Evolutionary conservation across 495 filamentous ascomycete genomes (phyloP), one percentile per base, ranked within the genome.

Genomic region (Annulohypoxylon stygium): DNA sequence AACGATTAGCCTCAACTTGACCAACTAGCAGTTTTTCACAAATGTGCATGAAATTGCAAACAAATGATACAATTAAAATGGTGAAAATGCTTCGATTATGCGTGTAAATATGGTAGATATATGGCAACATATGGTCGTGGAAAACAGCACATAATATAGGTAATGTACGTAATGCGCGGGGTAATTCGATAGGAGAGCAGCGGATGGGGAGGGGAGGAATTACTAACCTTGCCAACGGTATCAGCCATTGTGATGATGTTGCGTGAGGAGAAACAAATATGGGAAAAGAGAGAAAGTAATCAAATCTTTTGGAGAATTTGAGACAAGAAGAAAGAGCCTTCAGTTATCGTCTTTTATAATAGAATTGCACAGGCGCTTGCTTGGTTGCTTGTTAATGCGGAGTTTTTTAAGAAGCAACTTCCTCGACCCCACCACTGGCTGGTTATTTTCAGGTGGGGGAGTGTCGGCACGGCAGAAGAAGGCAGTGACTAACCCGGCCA

Each of bases 191-290:
- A 33, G 26, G 43, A 55, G 64, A 41, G 9, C 10, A 45, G 45
- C 43, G 63, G 25, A 47, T 18, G 12, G n/a, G 47, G 18, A 30
- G 25, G 34, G 39, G 33, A 55, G 8, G 34, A 45, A 12, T 37
- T 61, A 71, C 77, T 68, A 61, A 86, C 84, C 84, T 86, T 83
- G 70, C 84, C 84, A 71, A 73, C 84, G 67, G 84, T 86, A 53
- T 77, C 74, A 58, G 83, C 81, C 84, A 86, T 86, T 55, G 55
- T 79, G 60, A 67, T 4, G 45, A 54, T 47, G 57, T 67, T 55
- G 3, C 8, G 33, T 65, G 61, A 55, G 16, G 20, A 36, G 43
- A 39, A 65, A 34, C 8, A 67, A n/a, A 43, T 12, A 26, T 20
- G 26, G 16, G 54, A 33, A 51, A 18, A 41, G 57, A 34, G 20